Evolutionary conservation across 140 eudicot genomes (phyloP).

Genomic region (Bidens hawaiensis): DNA sequence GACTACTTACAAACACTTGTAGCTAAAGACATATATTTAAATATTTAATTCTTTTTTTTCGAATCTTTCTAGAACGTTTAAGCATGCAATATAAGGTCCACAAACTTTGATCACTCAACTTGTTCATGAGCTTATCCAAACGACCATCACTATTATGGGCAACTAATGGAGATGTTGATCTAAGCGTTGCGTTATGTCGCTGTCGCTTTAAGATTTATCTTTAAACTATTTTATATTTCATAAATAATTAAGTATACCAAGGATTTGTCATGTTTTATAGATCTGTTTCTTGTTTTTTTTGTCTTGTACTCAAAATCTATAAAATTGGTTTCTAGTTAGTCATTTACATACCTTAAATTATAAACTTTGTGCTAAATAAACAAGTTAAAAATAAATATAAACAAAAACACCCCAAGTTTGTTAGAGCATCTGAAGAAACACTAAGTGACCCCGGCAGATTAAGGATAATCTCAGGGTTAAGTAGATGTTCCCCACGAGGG

Average conservation of each 20-base stretch:
- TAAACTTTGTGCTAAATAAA: no score
- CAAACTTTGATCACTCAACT: neutral
- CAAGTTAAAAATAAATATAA: no score
- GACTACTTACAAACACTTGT: neutral
- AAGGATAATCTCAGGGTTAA: no score
- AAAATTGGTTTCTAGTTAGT: no score
- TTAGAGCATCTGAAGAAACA: no score
- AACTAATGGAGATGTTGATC: neutral
- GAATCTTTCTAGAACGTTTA: slow-evolving; percentile 4
- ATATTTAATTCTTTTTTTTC: neutral
- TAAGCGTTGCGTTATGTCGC: neutral
- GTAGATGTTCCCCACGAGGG: no score
- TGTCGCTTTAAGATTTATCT: neutral
- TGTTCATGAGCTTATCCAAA: neutral
- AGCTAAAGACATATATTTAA: neutral
- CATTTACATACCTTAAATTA: no score
- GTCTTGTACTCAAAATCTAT: no score
- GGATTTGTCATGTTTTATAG: neutral
- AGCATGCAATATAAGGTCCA: neutral
- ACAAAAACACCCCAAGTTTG: neutral
- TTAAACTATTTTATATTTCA: neutral
- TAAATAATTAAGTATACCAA: neutral
- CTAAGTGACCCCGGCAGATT: no score
- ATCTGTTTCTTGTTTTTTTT: no score
- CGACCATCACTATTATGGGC: neutral